Base-by-base conservation (phyloP, 345 rosid genomes). In the Ricinus communis region DNA sequence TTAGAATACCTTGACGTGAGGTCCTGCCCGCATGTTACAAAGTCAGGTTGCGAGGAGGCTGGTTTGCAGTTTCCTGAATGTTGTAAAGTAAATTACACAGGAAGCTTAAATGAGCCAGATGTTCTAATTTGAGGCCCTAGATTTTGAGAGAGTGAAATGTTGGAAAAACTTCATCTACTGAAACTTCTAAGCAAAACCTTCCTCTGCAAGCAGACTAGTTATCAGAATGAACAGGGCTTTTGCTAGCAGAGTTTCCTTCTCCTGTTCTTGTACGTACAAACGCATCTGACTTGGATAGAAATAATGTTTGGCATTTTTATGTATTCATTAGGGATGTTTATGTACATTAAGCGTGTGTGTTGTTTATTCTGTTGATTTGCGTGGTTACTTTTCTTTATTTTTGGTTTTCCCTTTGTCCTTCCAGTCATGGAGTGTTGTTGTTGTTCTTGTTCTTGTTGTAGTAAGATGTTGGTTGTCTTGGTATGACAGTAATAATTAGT, bases 1-100 rank as follows among this genome's bases (percentile, higher is more conserved):
- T 67, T 88, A 69, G 88, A 90, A 72, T 91, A 90, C 77, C 81
- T 94, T 68, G 97, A 91, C 72, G 93, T 94, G 62, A 83, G 97
- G 77, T 90, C 97, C 65, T 91, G 96, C 81, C 91, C 92, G 2
- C 83, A 78, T 77, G 78, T 89, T 46, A 90, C 96, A 10, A 73
- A 91, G 90, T 84, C 73, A 7, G 87, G 75, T 30, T 95, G 96
- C 51, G 90, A 83, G 61, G 97, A 87, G 83, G 97, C 91, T 71
- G 93, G 91, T 18, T 68, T 95, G 56, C 82, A 56, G 72, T 95
- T 95, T 72, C 97, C 97, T 3, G 67, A 74, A 27, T 70, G 60
- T 76, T 95, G 96, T 83, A 91, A 83, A 85, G 96, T 95, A 79
- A 88, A 91, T 79, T 95, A 85, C 71, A 58, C 72, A 0, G 93